Evolutionary conservation across 371 early-diverging fungal species (phyloP), one percentile per base, ranked within the genome.

Genomic region (Cladochytrium tenue): DNA sequence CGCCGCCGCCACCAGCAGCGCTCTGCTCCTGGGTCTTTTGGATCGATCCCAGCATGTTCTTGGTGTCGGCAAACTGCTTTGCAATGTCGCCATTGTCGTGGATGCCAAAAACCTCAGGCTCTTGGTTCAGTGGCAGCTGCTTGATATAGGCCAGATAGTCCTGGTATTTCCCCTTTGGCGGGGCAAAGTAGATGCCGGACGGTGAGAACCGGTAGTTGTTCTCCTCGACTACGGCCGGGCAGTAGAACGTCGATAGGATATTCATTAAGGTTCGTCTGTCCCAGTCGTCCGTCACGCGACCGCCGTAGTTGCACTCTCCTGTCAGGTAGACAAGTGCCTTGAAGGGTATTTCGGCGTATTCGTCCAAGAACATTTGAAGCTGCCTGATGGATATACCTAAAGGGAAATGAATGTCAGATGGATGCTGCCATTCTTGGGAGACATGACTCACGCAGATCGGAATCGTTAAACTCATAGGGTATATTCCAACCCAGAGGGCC

Each of bases 401-500:
- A 20, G 28, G 1, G 35, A 56, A 33, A 0, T 7, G 15, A 20
- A 43, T 13, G 43, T 43, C 43, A 43, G 43, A 43, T 7, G 43
- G 20, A 43, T 43, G 43, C 7, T 7, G 43, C 20, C 20, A 43
- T 43, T 7, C 43, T 7, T 20, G 20, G 51, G 4, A 30, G 5
- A 5, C 30, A 20, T 60, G 15, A 71, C 71, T 57, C 69, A 69
- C 78, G 66, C 26, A 86, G 62, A 62, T 86, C 86, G 2, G 83
- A 80, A 27, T 85, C 85, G 69, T 86, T 86, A 67, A 86, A 86
- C 71, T 86, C 85, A 64, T 86, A 86, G n/a, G 87, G 85, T 53
- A 86, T 85, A 59, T 86, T 86, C 87, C 87, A 86, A 25, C 87
- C 87, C 3, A 86, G 72, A 51, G 87, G 87, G 1, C 87, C 87